Conservation (phyloP, 768 basidiomycete genomes). For the Kwoniella heveanensis region DNA sequence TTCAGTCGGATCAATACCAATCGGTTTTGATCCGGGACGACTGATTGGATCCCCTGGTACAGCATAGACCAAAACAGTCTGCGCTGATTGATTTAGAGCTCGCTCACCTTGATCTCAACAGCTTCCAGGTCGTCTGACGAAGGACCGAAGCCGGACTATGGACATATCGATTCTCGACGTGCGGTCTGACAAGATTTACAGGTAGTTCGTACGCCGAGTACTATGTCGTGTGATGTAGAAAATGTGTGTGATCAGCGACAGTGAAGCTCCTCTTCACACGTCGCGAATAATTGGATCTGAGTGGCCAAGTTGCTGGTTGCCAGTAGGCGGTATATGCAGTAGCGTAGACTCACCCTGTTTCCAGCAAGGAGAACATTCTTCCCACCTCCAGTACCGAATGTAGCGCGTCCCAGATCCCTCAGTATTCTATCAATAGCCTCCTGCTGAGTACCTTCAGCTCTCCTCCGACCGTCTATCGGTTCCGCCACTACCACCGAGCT, state of each 20-base stretch:
- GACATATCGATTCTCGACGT: slow-evolving; percentile 44
- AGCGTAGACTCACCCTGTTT: slow-evolving; percentile 24
- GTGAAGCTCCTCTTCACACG: too few relatives aligned
- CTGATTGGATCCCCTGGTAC: too few relatives aligned
- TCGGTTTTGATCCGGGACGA: too few relatives aligned
- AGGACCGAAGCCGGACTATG: slow-evolving; percentile 44
- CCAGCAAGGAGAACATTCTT: slow-evolving; percentile 36
- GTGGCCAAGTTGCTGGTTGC: too few relatives aligned
- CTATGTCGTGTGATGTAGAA: too few relatives aligned
- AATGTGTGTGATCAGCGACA: too few relatives aligned
- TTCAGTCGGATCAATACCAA: too few relatives aligned
- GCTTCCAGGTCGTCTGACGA: slow-evolving; percentile 10
- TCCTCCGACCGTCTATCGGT: background rate
- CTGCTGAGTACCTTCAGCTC: slow-evolving; percentile 30
- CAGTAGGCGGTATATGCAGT: too few relatives aligned
- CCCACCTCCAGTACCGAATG: background rate
- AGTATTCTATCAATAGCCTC: slow-evolving; percentile 45
- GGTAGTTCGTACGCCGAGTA: slow-evolving; percentile 17
- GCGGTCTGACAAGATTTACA: slow-evolving; percentile 41
- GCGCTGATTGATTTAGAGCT: too few relatives aligned
- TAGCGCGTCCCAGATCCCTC: slow-evolving; percentile 27
- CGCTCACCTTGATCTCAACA: slow-evolving; percentile 11
- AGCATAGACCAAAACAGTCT: too few relatives aligned
- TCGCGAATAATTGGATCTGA: too few relatives aligned
- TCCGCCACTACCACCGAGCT: background rate